Conservation (phyloP, 129 eudicot genomes). For the Helianthus annuus region DNA sequence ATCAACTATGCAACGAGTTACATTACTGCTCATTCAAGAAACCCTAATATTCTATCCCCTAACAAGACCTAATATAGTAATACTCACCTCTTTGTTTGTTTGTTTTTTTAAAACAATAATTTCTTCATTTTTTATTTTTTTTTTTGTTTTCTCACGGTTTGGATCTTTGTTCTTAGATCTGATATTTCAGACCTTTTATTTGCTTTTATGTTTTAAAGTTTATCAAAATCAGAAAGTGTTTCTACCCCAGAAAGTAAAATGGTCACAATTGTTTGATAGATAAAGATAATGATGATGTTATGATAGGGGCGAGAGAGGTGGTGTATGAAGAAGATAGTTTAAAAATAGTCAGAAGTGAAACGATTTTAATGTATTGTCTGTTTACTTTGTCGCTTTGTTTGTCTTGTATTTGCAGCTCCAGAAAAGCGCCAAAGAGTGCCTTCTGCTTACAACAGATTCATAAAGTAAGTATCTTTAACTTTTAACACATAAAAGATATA, state of each 20-base stretch:
- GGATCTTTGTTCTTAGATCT: neutral
- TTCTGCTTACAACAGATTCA: conserved; percentile 99
- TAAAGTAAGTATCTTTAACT: conserved; percentile 63
- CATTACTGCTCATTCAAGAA: conserved; percentile 40
- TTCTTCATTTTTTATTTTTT: neutral
- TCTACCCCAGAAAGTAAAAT: conserved; percentile 49
- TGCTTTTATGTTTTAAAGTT: conserved; percentile 22
- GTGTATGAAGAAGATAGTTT: conserved; percentile 21
- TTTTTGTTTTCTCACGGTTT: neutral
- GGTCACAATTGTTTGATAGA: conserved; percentile 33
- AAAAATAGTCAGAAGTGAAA: conserved; percentile 56
- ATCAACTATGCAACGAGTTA: conserved; percentile 21
- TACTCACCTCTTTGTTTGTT: neutral
- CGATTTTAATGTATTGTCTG: conserved; percentile 43
- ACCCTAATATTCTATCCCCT: conserved; percentile 16
- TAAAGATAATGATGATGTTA: conserved; percentile 79
- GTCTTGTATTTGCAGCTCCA: conserved; percentile 73
- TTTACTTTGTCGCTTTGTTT: conserved; percentile 48
- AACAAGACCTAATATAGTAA: neutral
- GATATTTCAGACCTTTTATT: neutral
- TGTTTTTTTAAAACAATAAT: neutral
- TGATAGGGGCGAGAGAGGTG: conserved; percentile 44
- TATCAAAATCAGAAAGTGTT: conserved; percentile 14
- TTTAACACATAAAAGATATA: conserved; percentile 4
- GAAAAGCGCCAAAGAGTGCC: conserved; percentile 99